Evolutionary conservation across 768 basidiomycete species (phyloP).

Genomic region (Filobasidium wieringae): DNA sequence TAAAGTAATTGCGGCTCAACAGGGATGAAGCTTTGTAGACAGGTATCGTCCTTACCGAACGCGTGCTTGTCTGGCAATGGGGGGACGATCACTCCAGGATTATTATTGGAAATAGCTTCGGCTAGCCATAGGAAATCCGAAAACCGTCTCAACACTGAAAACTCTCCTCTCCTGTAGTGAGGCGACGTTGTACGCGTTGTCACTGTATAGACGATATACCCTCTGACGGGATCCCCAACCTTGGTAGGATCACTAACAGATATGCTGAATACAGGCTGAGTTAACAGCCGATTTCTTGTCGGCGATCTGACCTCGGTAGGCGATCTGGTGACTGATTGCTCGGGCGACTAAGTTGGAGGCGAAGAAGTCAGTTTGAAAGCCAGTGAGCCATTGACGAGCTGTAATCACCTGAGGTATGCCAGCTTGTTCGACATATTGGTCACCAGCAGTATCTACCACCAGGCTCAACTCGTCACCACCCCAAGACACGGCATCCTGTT

Average conservation of each 20-base stretch:
- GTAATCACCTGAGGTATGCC: no score
- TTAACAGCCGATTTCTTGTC: neutral
- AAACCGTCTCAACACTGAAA: slow-evolving; percentile 92
- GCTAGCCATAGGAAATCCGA: slow-evolving; percentile 97
- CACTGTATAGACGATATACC: slow-evolving; percentile 91
- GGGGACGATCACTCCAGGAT: slow-evolving; percentile 93
- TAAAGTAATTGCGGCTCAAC: neutral
- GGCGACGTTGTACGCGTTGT: slow-evolving; percentile 85
- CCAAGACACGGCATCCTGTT: no score
- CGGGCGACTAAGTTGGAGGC: no score
- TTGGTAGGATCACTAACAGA: slow-evolving; percentile 94
- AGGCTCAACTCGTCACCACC: no score
- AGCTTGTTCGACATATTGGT: no score
- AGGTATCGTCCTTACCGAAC: slow-evolving; percentile 44
- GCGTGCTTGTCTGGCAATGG: slow-evolving; percentile 92
- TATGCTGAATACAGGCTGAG: slow-evolving; percentile 59
- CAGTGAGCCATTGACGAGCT: no score
- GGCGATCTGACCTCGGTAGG: neutral
- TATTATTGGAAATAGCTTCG: slow-evolving; percentile 73
- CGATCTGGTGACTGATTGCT: no score
- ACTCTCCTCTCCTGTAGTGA: slow-evolving; percentile 64
- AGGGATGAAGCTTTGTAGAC: neutral
- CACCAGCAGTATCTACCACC: no score
- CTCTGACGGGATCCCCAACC: slow-evolving; percentile 77
- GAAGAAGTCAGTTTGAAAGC: no score